phyloP scores from a whole-genome alignment of 2,329 filamentous ascomycete species.

The Davidsoniella virescens region DNA sequence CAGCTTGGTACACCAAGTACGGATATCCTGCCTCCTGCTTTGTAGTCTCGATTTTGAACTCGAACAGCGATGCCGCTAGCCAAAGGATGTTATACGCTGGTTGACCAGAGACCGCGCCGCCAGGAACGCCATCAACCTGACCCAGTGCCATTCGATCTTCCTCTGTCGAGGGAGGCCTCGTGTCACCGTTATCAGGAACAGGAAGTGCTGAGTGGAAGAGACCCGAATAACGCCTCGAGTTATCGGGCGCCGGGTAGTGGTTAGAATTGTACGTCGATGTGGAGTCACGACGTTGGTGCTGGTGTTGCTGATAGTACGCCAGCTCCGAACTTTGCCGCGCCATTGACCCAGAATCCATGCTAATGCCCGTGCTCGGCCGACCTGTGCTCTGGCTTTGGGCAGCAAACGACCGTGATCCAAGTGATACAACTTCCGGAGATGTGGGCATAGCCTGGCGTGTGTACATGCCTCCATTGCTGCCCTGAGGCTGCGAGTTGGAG shows the following conservation, averaged over 20 bases:
- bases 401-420: constrained; percentile 31
- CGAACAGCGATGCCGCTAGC: constrained; percentile 82
- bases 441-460: constrained; percentile 4
- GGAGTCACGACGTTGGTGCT: constrained; percentile 31
- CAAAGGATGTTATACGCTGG: constrained; percentile 60
- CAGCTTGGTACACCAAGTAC: constrained; percentile 87
- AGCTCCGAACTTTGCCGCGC: constrained; percentile 38
- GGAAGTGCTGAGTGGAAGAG: constrained; percentile 81
- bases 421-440: constrained; percentile 4
- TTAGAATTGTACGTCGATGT: constrained; percentile 37
- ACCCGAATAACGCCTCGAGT: constrained; percentile 37
- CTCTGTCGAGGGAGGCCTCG: constrained; percentile 21
- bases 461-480: constrained; percentile 13
- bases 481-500: constrained; percentile 1
- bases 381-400: constrained; percentile 22
- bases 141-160: too few species aligned
- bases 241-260: constrained; percentile 27
- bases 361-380: constrained; percentile 44
- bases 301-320: constrained; percentile 20
- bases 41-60: constrained; percentile 90
- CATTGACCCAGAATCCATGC: constrained; percentile 26
- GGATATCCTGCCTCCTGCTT: constrained; percentile 89
- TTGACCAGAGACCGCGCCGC: background rate
- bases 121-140: background rate
- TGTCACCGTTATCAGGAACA: constrained; percentile 49